Conservation (phyloP, 108 stramenopile species). For the Cyclotella atomus region DNA sequence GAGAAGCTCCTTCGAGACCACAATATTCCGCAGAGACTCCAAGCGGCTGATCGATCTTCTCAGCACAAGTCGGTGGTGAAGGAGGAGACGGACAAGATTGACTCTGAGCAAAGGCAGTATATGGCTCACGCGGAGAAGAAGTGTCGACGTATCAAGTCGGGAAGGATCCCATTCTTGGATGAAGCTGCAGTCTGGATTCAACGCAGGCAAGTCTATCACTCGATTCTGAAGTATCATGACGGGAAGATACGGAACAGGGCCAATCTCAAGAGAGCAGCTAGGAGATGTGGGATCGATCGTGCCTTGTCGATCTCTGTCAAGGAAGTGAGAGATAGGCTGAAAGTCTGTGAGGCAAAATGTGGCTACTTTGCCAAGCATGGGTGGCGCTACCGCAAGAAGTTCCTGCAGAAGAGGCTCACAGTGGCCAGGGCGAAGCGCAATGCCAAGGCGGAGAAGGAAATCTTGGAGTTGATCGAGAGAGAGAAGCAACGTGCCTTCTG, state of each 20-base stretch:
- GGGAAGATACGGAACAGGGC: slow-evolving; percentile 13
- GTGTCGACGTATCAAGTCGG: slow-evolving; percentile 19
- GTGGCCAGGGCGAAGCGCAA: not conserved
- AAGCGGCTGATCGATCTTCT: not conserved
- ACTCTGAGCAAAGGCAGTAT: slow-evolving; percentile 6
- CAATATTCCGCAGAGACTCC: not conserved
- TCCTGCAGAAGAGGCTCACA: not conserved
- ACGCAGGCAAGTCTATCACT: slow-evolving; percentile 8
- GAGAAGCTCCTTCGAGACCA: not conserved
- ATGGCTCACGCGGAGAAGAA: slow-evolving; percentile 32
- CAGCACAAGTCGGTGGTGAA: not conserved
- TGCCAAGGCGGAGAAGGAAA: slow-evolving; percentile 5
- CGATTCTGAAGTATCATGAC: not conserved
- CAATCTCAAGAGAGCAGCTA: slow-evolving; percentile 7
- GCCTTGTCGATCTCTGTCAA: not conserved
- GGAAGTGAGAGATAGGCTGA: not conserved
- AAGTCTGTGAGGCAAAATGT: slow-evolving; percentile 5
- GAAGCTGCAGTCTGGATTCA: slow-evolving; percentile 22
- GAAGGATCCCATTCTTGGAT: slow-evolving; percentile 22
- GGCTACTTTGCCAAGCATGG: slow-evolving; percentile 9
- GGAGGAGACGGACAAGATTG: not conserved
- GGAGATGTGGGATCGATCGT: not conserved
- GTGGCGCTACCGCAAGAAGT: not conserved
- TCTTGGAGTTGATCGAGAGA: slow-evolving; percentile 14
- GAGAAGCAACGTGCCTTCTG: slow-evolving; percentile 27